Conservation (phyloP, 1,284 basidiomycete genomes). For the Rhodotorula sp. region DNA sequence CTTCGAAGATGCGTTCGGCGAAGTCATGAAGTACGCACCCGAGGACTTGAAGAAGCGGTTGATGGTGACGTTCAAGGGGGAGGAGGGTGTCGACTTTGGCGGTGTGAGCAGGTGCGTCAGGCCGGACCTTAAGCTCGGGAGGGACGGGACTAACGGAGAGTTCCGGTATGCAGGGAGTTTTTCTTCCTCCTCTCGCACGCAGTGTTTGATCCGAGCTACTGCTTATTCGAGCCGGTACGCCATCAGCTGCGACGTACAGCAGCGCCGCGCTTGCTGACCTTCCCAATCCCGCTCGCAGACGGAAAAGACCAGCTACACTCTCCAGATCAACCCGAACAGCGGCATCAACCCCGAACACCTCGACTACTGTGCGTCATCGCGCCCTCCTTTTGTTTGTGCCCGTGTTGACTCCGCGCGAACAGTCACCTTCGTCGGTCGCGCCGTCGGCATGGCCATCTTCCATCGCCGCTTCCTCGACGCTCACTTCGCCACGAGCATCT, state of each 20-base stretch:
- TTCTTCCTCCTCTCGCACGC: conserved; percentile 36
- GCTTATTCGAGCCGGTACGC: conserved; percentile 77
- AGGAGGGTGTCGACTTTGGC: conserved; percentile 97
- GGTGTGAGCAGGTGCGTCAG: conserved; percentile 60
- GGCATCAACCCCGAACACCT: conserved; percentile 81
- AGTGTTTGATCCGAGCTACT: conserved; percentile 53
- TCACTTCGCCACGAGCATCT: conserved; percentile 89
- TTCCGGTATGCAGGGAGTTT: conserved; percentile 65
- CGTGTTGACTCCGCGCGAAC: neutral
- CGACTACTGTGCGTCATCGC: conserved; percentile 73
- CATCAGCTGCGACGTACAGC: conserved; percentile 48
- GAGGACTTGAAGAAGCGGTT: conserved; percentile 93
- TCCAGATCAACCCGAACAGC: conserved; percentile 89
- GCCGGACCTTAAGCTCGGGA: neutral
- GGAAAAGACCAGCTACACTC: conserved; percentile 92
- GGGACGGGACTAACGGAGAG: neutral
- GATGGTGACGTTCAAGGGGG: conserved; percentile 97
- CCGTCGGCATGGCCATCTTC: conserved; percentile 94
- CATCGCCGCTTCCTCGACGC: conserved; percentile 94
- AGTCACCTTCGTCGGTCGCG: conserved; percentile 67
- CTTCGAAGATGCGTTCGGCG: conserved; percentile 95
- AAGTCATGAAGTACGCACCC: conserved; percentile 82
- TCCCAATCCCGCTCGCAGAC: neutral
- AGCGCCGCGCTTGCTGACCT: too few relatives aligned
- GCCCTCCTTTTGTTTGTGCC: neutral